Base-by-base conservation (phyloP, 352 stramenopile genomes). In the Pythium folliculosum region DNA sequence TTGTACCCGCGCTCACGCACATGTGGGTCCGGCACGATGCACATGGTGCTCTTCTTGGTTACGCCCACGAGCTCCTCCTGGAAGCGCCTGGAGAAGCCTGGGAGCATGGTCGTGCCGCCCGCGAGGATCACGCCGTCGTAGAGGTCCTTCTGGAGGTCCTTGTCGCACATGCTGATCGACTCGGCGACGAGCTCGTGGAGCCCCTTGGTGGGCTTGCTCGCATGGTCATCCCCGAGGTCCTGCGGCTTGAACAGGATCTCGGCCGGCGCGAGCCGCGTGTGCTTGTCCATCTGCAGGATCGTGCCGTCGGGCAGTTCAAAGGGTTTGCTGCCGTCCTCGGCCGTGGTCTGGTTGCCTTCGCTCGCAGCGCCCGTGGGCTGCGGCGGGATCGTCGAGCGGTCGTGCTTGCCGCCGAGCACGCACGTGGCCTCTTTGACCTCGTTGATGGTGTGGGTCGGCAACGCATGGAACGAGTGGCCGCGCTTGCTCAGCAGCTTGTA, bases 191-290 rank as follows among this genome's bases (percentile, higher is more conserved):
- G 77, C 81, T 88, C 97, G 86, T 90, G 98, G 71, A 90, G 88
- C 71, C 80, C 79, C 60, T 88, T 90, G 1, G 65, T 75, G 0
- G 79, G 76, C 5, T 76, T 73, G 35, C 73, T 53, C 5, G 91
- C 86, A 67, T 97, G 97, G 73, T 99, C 98, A 57, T 98, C 94
- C 50, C 98, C 90, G 23, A 97, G 78, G 47, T 98, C 77, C 13
- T 86, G 81, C 1, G 91, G 88, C 23, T 89, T 78, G 69, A 96
- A 97, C 35, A 98, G 73, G 23, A 94, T 72, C 62, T 97, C 90
- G 16, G 85, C 85, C 0, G 85, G 84, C 10, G 71, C 69, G 22
- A 76, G 72, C 22, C 91, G 89, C 4, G 86, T 91, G n/a, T 90
- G 75, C 19, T 76, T 80, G 70, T 94, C 86, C 35, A 97, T 80